phyloP scores from a whole-genome alignment of 2,329 filamentous ascomycete species.

The Aspergillus transmontanensis region DNA sequence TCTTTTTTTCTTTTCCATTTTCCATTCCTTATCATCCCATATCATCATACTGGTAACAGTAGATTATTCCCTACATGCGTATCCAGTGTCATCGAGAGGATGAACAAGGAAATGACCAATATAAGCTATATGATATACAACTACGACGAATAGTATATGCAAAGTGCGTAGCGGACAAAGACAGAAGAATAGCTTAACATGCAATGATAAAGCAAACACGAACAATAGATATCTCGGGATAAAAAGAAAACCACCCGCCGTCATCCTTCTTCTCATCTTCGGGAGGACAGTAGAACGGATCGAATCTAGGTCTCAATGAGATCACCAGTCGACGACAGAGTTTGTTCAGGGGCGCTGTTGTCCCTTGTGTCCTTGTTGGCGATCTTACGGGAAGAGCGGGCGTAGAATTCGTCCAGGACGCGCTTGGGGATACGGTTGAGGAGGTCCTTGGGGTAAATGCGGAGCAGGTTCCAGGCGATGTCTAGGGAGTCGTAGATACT shows the following conservation, averaged over 20 bases:
- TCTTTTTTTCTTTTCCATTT: background rate
- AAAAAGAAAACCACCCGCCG: background rate
- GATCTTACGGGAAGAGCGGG: constrained; percentile 54
- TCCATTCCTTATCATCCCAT: background rate
- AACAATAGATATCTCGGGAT: background rate
- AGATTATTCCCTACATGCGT: background rate
- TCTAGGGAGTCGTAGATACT: constrained; percentile 93
- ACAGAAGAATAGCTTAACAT: constrained; percentile 2
- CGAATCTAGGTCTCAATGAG: constrained; percentile 44
- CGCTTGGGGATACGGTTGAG: constrained; percentile 92
- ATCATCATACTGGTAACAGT: background rate
- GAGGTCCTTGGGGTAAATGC: constrained; percentile 97
- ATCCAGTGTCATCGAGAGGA: background rate
- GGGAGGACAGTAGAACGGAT: background rate
- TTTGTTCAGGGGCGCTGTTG: constrained; percentile 36
- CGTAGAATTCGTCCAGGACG: constrained; percentile 80
- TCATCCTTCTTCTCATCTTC: background rate
- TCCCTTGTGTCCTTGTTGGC: constrained; percentile 53
- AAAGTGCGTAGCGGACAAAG: constrained; percentile 10
- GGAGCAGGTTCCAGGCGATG: constrained; percentile 91
- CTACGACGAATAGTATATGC: constrained; percentile 21
- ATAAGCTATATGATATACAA: constrained; percentile 17
- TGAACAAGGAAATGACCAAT: background rate
- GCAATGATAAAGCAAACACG: constrained; percentile 3
- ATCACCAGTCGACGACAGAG: constrained; percentile 33